Conservation (phyloP, 768 basidiomycete species). For the Tylopilus intermedius region DNA sequence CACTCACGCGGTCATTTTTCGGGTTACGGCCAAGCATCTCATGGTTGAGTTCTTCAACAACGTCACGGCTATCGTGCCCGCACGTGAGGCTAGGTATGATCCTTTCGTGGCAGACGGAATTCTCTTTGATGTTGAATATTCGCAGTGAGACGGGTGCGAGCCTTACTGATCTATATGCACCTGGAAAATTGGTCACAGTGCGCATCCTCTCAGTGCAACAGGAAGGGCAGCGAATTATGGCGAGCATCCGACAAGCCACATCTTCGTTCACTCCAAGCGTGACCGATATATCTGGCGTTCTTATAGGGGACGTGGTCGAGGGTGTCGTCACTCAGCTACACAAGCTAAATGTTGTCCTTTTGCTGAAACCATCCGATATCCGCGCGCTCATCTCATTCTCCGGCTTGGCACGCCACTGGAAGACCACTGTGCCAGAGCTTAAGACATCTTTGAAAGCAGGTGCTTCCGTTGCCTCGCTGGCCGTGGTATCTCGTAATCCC, state of each 20-base stretch:
- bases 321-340: slow-evolving; percentile 78
- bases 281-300: slow-evolving; percentile 65
- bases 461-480: slow-evolving; percentile 67
- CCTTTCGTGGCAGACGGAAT: background rate
- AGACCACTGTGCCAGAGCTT: slow-evolving; percentile 60
- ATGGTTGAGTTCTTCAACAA: slow-evolving; percentile 91
- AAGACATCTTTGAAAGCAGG: slow-evolving; percentile 59
- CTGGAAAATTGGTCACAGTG: slow-evolving; percentile 83
- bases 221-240: slow-evolving; percentile 62
- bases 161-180: slow-evolving; percentile 58
- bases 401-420: slow-evolving; percentile 78
- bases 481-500: slow-evolving; percentile 84
- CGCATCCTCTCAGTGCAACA: slow-evolving; percentile 63
- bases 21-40: slow-evolving; percentile 72
- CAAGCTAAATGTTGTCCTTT: slow-evolving; percentile 75
- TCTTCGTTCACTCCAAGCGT: slow-evolving; percentile 44
- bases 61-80: slow-evolving; percentile 74
- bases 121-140: background rate
- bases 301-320: slow-evolving; percentile 69
- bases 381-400: slow-evolving; percentile 84
- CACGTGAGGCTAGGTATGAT: slow-evolving; percentile 73
- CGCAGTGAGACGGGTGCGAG: slow-evolving; percentile 62
- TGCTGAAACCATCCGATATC: slow-evolving; percentile 62
- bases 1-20: slow-evolving; percentile 79
- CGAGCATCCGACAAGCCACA: slow-evolving; percentile 80